These are phyloP conservation scores for Phycomyces nitens DNA, from an alignment of 192 early-diverging fungal genomes.

Conservation along the genomic window DNA sequence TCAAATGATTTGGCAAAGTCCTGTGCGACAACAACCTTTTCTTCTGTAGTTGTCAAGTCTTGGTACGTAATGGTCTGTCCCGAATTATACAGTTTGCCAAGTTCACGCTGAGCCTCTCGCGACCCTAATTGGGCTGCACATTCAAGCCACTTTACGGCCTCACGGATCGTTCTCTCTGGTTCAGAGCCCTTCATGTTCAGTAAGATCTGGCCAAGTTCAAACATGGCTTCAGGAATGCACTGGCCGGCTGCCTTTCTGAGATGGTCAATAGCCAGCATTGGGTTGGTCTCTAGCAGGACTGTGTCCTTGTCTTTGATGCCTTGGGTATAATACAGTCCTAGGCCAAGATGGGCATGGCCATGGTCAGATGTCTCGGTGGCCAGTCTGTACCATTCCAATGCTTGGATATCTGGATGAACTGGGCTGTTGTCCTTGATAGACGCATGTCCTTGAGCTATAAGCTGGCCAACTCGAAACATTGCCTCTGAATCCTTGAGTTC, in stretches of 20 bases:
- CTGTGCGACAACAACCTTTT: conserved; percentile 11
- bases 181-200: conserved; percentile 9
- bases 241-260: conserved; percentile 9
- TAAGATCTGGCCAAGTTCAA: conserved; percentile 3
- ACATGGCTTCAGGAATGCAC: conserved; percentile 14
- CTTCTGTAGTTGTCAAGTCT: too few relatives aligned
- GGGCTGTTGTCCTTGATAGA: neutral
- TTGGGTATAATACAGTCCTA: conserved; percentile 12
- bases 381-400: conserved; percentile 1
- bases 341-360: conserved; percentile 2
- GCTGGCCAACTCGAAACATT: conserved; percentile 24
- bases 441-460: conserved; percentile 9
- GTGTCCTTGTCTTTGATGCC: neutral
- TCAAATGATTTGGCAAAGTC: conserved; percentile 31
- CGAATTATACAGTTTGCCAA: conserved; percentile 18
- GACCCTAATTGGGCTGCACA: conserved; percentile 15
- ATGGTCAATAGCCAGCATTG: conserved; percentile 9
- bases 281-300: neutral
- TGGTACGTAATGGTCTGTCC: conserved; percentile 6
- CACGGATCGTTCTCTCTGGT: neutral
- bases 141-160: conserved; percentile 6
- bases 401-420: conserved; percentile 2
- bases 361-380: conserved; percentile 6
- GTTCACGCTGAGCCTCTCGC: conserved; percentile 13
- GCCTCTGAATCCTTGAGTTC: conserved; percentile 29